phyloP scores from a whole-genome alignment of 2,329 filamentous ascomycete genomes.

The Lachnellula subtilissima region DNA sequence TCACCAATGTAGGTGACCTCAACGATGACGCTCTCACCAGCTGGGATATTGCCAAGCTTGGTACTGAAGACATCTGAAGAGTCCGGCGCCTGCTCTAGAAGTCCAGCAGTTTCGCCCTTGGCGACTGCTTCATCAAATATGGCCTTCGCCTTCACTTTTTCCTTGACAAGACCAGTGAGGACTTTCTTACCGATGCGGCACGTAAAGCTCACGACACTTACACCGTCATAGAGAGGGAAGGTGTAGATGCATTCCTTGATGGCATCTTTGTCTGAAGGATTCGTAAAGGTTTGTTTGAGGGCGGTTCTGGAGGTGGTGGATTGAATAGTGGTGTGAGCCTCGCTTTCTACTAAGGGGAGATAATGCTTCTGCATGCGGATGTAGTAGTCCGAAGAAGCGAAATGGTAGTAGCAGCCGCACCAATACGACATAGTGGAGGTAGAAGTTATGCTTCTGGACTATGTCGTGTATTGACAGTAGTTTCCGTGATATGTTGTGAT shows the following conservation, averaged over 20 bases:
- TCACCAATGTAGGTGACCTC: constrained; percentile 65
- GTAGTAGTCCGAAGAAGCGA: neutral
- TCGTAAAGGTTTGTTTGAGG: constrained; percentile 56
- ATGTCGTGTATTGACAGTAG: too few species aligned
- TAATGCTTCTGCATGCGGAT: constrained; percentile 33
- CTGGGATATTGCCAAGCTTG: constrained; percentile 62
- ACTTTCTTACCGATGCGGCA: constrained; percentile 57
- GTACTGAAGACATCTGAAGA: constrained; percentile 65
- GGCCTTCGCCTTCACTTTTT: constrained; percentile 55
- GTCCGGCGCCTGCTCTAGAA: constrained; percentile 57
- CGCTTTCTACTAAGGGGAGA: constrained; percentile 54
- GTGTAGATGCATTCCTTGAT: constrained; percentile 57
- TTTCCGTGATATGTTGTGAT: too few species aligned
- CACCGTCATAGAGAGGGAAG: constrained; percentile 69
- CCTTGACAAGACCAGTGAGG: constrained; percentile 62
- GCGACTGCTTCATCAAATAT: constrained; percentile 55
- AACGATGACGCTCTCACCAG: constrained; percentile 50
- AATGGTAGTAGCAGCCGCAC: constrained; percentile 19
- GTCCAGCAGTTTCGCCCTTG: constrained; percentile 55
- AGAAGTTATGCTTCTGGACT: too few species aligned
- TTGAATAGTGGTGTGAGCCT: constrained; percentile 57
- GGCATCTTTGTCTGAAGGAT: constrained; percentile 41
- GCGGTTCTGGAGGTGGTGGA: constrained; percentile 45
- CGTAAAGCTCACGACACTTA: constrained; percentile 63
- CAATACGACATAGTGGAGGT: constrained; percentile 5